Conservation (phyloP, 345 rosid species). For the Lagerstroemia speciosa region DNA sequence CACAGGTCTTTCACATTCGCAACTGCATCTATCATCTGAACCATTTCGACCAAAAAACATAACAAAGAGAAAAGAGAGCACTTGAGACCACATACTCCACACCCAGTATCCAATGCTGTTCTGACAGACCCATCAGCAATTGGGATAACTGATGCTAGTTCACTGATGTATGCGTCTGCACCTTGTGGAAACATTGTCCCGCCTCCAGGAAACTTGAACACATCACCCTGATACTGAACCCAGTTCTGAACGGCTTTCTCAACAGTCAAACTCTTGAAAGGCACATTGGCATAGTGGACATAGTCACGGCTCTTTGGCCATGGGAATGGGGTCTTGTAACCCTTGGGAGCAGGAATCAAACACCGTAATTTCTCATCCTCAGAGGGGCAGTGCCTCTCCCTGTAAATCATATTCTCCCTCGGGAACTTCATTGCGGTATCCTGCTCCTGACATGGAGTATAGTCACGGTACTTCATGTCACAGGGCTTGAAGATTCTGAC, state of each 20-base stretch:
- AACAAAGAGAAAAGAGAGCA: neutral
- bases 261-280: constrained; percentile 73
- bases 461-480: constrained; percentile 65
- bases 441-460: constrained; percentile 96
- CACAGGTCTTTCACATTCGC: neutral
- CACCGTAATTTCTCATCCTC: constrained; percentile 73
- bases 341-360: constrained; percentile 88
- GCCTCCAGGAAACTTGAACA: constrained; percentile 95
- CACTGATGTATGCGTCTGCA: constrained; percentile 90
- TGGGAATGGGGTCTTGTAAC: constrained; percentile 79
- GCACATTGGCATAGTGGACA: constrained; percentile 87
- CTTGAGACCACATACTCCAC: constrained; percentile 59
- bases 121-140: constrained; percentile 81
- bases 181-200: constrained; percentile 99
- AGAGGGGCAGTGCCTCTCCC: constrained; percentile 92
- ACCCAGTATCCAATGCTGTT: constrained; percentile 94
- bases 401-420: constrained; percentile 82
- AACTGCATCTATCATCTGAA: neutral
- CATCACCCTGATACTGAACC: constrained; percentile 85
- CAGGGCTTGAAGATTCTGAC: constrained; percentile 55
- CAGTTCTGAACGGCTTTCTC: constrained; percentile 91
- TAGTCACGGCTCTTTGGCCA: constrained; percentile 98
- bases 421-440: constrained; percentile 88
- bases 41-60: neutral
- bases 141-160: constrained; percentile 80